Conservation (phyloP, 2,329 filamentous ascomycete genomes). For the Aspergillus ochraceus region DNA sequence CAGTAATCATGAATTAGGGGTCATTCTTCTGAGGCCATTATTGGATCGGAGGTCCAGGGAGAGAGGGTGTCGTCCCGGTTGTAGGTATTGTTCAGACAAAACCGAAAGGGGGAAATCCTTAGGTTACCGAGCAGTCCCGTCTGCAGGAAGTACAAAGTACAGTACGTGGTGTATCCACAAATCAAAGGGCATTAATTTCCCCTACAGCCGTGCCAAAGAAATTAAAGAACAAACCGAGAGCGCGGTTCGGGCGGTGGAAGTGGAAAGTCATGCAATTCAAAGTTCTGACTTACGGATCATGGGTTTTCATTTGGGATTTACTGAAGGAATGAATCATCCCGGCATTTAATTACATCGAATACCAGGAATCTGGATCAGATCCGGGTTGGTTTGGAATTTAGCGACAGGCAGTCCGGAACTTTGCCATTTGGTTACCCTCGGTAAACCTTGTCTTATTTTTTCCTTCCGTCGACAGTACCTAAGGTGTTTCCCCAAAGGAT, state of each 20-base stretch:
- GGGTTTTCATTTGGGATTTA: not conserved
- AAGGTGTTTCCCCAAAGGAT: not conserved
- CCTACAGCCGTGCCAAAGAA: not conserved
- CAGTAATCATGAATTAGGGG: conserved; percentile 1
- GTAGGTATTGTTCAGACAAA: not conserved
- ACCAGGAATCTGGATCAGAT: not conserved
- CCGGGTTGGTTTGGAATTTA: not conserved
- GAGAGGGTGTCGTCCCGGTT: not conserved
- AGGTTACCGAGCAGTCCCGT: not conserved
- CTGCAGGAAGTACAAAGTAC: not conserved
- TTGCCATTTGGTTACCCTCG: not conserved
- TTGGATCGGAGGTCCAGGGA: not conserved
- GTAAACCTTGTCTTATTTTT: not conserved
- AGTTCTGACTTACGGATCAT: not conserved
- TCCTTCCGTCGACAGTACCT: not conserved
- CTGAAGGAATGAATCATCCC: not conserved
- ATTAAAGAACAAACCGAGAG: conserved; percentile 5
- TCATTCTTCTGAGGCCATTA: not conserved
- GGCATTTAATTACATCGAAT: not conserved
- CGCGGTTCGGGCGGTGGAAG: conserved; percentile 16
- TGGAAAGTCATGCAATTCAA: not conserved
- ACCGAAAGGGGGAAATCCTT: not conserved
- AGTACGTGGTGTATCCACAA: not conserved
- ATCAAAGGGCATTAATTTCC: not conserved
- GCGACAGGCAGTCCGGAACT: not conserved